phyloP scores from a whole-genome alignment of 768 basidiomycete genomes.

The Hygrophoropsis aurantiaca region DNA sequence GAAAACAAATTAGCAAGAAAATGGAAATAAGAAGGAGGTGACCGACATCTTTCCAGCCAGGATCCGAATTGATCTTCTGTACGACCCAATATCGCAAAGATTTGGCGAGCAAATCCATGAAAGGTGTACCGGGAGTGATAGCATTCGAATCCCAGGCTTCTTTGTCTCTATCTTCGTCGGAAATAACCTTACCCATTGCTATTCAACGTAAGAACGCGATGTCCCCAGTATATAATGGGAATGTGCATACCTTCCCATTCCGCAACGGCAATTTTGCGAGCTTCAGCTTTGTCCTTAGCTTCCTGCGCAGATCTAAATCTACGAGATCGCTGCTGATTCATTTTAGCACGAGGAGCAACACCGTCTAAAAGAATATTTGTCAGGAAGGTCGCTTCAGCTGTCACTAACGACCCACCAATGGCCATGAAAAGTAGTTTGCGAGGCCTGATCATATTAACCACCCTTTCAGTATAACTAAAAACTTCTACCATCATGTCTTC shows the following conservation, averaged over 20 bases:
- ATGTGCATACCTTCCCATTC: conserved; percentile 72
- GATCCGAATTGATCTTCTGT: conserved; percentile 90
- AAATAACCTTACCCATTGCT: conserved; percentile 92
- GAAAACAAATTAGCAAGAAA: too few relatives aligned
- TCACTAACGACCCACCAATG: conserved; percentile 64
- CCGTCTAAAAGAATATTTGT: conserved; percentile 62
- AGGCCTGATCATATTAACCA: conserved; percentile 96
- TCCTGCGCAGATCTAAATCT: conserved; percentile 96
- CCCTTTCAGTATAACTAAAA: conserved; percentile 94
- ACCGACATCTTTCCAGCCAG: conserved; percentile 90
- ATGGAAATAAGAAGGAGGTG: background rate
- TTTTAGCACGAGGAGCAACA: conserved; percentile 97
- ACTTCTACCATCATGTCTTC: conserved; percentile 99
- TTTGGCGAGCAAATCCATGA: conserved; percentile 89
- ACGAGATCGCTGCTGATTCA: conserved; percentile 98
- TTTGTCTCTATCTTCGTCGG: conserved; percentile 80
- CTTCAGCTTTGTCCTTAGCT: conserved; percentile 90
- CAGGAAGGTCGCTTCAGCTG: conserved; percentile 1
- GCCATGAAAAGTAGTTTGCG: conserved; percentile 98
- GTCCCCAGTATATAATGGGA: conserved; percentile 1
- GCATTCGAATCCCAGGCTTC: conserved; percentile 97
- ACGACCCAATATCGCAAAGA: conserved; percentile 96
- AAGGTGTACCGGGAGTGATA: conserved; percentile 98
- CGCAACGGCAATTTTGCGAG: conserved; percentile 75
- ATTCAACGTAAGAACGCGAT: too few relatives aligned